These are phyloP conservation scores for Leucosporidium yakuticum DNA, from an alignment of 768 basidiomycete genomes.

Conservation along the genomic window DNA sequence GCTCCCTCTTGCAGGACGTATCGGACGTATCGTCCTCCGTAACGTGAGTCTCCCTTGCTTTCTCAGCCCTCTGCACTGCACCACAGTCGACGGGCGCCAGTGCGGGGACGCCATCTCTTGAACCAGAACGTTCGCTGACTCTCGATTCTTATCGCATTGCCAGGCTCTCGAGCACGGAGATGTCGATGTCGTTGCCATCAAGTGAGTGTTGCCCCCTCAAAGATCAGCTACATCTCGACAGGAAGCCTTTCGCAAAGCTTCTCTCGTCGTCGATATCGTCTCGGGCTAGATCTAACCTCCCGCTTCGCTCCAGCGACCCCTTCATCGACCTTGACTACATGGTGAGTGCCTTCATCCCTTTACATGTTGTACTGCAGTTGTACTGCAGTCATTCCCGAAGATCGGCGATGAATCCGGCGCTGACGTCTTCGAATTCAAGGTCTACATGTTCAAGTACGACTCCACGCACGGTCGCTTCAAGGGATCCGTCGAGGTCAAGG, in stretches of 20 bases:
- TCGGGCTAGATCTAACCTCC: not conserved
- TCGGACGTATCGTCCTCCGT: slow-evolving; percentile 95
- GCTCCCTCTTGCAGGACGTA: slow-evolving; percentile 64
- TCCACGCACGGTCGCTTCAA: slow-evolving; percentile 89
- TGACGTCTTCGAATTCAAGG: slow-evolving; percentile 46
- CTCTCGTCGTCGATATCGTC: not conserved
- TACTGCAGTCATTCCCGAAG: too few relatives aligned
- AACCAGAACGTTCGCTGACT: too few relatives aligned
- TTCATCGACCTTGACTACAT: slow-evolving; percentile 98
- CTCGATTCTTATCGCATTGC: not conserved
- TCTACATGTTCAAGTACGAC: slow-evolving; percentile 99
- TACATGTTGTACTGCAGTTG: not conserved
- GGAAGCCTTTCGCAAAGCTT: not conserved
- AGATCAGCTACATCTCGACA: not conserved
- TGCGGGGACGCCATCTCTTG: too few relatives aligned
- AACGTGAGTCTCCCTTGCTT: slow-evolving; percentile 73
- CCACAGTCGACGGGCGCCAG: too few relatives aligned
- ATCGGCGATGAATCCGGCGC: not conserved
- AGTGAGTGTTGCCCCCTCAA: slow-evolving; percentile 54
- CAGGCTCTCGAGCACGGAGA: slow-evolving; percentile 14
- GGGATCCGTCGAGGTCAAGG: slow-evolving; percentile 70
- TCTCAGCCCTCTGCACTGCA: not conserved
- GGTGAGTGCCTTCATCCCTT: slow-evolving; percentile 50
- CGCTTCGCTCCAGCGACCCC: slow-evolving; percentile 53
- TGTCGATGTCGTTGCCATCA: slow-evolving; percentile 68